A percentile compares a stretch with the other conserved stretches of the same genome.
These are phyloP conservation scores for Grigorovia jiainica DNA, from an alignment of 805 yeast genomes.

Conservation along the genomic window DNA sequence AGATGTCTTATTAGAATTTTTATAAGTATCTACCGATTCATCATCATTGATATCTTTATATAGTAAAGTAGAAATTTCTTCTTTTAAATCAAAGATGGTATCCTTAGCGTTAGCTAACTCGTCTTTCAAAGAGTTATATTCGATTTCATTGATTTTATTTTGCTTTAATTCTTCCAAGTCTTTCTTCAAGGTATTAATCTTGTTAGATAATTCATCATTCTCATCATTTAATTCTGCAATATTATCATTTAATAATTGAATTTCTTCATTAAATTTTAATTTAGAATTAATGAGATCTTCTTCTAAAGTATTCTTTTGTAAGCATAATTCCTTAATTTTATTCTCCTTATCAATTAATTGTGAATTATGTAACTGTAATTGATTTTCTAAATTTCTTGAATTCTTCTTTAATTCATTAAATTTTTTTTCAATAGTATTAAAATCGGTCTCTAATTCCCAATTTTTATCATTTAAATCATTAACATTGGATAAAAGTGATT, in stretches of 20 bases:
- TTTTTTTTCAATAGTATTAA: constrained; percentile 29
- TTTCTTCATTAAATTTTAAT: constrained; percentile 31
- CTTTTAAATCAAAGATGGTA: background rate
- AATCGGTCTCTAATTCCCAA: constrained; percentile 54
- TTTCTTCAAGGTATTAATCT: constrained; percentile 1
- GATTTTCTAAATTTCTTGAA: constrained; percentile 24
- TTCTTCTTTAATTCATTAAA: constrained; percentile 34
- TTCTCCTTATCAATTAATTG: constrained; percentile 32
- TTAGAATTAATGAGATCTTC: constrained; percentile 33
- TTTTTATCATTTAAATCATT: constrained; percentile 45
- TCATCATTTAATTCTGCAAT: constrained; percentile 60
- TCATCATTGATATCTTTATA: background rate
- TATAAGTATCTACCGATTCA: background rate
- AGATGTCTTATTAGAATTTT: background rate
- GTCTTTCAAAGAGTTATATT: background rate
- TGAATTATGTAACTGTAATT: constrained; percentile 10
- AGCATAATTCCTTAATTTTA: constrained; percentile 35
- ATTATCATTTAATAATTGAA: constrained; percentile 39
- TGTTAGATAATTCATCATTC: constrained; percentile 36
- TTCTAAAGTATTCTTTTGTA: constrained; percentile 33
- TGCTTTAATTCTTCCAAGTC: constrained; percentile 2
- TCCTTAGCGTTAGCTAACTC: background rate
- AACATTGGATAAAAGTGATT: constrained; percentile 31
- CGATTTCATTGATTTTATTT: background rate
- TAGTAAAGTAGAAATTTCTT: constrained; percentile 1